Base-by-base conservation (phyloP, 306 rosid species). In the Sophora flavescens region DNA sequence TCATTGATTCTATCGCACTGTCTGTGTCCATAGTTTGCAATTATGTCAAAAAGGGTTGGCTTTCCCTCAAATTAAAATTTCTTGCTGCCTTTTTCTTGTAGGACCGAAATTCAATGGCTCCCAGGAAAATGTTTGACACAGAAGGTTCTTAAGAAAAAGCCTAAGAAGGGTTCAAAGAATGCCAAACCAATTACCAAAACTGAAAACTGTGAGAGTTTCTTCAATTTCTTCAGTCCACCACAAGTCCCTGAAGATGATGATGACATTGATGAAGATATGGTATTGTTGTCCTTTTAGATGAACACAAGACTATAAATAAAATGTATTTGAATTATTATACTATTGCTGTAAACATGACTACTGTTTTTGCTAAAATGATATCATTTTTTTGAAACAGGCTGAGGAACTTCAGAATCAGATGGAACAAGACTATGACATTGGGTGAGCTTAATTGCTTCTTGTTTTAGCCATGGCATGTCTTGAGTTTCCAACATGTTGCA, bases 371-470 rank as follows among this genome's bases (percentile, higher is more conserved):
- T 75, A 14, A 17, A 65, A 70, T 2, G 36, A 36, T 50, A 52
- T 30, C 22, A 70, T 62, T 52, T 57, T 57, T 68, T 30, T 47
- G 35, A 4, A 15, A 69, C 79, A 91, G 97, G 93, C 89, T 15
- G 96, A 93, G 82, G 98, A 91, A 51, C 93, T 93, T 47, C 96
- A 88, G 67, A 89, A 84, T 72, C 86, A 77, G 66, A 91, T 93
- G 97, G 97, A 91, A 72, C 90, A 89, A 54, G 98, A 93, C 75
- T 93, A 85, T 60, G 98, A 93, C 60, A 84, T 93, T 72, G 98
- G 98, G 97, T 91, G 72, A 82, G 95, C 65, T 50, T 47, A 13
- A 62, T 26, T 33, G 6, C 54, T 16, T 2, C 10, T 42, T 33
- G 13, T 51, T 4, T 70, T 14, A 17, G 8, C 6, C 18, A 6